phyloP scores from a whole-genome alignment of 306 rosid species.

The Ceratonia siliqua region DNA sequence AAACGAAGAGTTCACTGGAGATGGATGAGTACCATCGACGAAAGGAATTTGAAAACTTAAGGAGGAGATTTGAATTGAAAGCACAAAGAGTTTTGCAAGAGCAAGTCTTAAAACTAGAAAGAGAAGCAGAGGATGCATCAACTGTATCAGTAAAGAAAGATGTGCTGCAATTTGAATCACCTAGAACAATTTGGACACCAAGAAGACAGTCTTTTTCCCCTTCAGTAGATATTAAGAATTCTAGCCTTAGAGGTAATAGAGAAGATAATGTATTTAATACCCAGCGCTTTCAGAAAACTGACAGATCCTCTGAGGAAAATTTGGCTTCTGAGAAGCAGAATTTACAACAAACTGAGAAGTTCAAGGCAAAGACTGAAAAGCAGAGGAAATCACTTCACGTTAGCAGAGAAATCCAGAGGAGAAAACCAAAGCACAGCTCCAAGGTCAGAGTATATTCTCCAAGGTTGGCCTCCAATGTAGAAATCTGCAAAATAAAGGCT shows the following conservation, averaged over 20 bases:
- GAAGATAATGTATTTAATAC: conserved; percentile 37
- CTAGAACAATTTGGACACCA: conserved; percentile 46
- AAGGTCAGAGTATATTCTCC: conserved; percentile 68
- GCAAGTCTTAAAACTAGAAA: conserved; percentile 44
- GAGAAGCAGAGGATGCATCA: conserved; percentile 41
- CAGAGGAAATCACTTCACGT: conserved; percentile 56
- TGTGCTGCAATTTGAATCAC: conserved; percentile 40
- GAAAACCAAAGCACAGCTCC: conserved; percentile 50
- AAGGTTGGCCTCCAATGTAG: conserved; percentile 65
- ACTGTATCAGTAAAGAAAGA: conserved; percentile 34
- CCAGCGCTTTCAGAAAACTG: conserved; percentile 18
- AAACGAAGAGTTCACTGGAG: conserved; percentile 21
- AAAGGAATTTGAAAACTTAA: conserved; percentile 48
- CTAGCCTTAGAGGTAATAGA: conserved; percentile 40
- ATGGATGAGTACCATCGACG: background rate
- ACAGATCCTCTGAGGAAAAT: background rate
- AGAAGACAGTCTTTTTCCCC: conserved; percentile 38
- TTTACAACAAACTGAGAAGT: conserved; percentile 47
- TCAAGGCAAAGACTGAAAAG: conserved; percentile 53
- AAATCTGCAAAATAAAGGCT: conserved; percentile 72
- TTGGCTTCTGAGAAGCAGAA: conserved; percentile 39
- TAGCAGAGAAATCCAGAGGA: conserved; percentile 67
- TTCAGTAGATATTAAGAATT: conserved; percentile 37
- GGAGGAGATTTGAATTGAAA: conserved; percentile 46
- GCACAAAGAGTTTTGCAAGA: conserved; percentile 42